Percentiles rank a stretch among this genome's conserved stretches.
Evolutionary conservation across 1,284 basidiomycete genomes (phyloP).

Genomic region (Rhodotorula mucilaginosa): DNA sequence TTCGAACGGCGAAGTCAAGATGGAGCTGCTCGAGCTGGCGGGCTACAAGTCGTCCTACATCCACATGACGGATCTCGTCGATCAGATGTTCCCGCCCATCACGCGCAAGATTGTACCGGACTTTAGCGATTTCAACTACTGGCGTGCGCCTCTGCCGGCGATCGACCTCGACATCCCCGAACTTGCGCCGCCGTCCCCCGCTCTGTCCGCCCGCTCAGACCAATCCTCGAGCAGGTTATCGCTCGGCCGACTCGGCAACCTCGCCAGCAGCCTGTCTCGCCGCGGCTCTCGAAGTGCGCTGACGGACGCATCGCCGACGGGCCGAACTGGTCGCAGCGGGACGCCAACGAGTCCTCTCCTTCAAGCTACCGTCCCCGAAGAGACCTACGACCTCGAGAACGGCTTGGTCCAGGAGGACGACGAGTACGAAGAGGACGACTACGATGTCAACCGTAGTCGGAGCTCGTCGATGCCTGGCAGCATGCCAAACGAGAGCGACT

Average conservation of each 20-base stretch:
- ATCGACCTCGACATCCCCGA: slow-evolving; percentile 78
- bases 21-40: slow-evolving; percentile 90
- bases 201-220: slow-evolving; percentile 86
- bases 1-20: slow-evolving; percentile 91
- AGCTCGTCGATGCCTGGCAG: slow-evolving; percentile 44
- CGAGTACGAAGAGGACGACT: slow-evolving; percentile 22
- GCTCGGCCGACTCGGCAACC: slow-evolving; percentile 39
- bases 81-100: slow-evolving; percentile 98
- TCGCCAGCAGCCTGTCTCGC: slow-evolving; percentile 37
- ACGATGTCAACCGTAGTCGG: slow-evolving; percentile 25
- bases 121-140: slow-evolving; percentile 96
- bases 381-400: slow-evolving; percentile 23
- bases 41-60: slow-evolving; percentile 97
- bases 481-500: slow-evolving; percentile 43
- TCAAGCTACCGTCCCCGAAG: slow-evolving; percentile 33
- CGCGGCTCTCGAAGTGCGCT: slow-evolving; percentile 32
- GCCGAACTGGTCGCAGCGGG: slow-evolving; percentile 12
- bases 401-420: slow-evolving; percentile 12
- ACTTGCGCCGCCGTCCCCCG: slow-evolving; percentile 63
- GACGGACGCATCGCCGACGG: slow-evolving; percentile 8
- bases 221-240: slow-evolving; percentile 37
- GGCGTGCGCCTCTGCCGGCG: slow-evolving; percentile 70
- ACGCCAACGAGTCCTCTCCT: slow-evolving; percentile 31
- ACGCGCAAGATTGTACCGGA: slow-evolving; percentile 81
- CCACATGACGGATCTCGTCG: slow-evolving; percentile 96